Base-by-base conservation (phyloP, 805 yeast species). In the Metschnikowia colocasiae region DNA sequence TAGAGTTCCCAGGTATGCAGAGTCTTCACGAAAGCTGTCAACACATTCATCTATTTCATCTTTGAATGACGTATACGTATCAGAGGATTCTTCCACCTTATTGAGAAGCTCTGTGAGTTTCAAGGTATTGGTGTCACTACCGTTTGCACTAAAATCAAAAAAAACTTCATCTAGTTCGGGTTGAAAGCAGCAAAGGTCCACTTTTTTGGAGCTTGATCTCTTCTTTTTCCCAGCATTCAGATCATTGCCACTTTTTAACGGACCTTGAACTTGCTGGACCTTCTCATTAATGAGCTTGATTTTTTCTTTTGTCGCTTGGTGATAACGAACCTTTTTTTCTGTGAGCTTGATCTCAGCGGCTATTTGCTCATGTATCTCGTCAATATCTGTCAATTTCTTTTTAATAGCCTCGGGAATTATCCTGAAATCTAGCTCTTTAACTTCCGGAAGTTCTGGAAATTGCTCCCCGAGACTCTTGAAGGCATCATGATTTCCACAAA, bases 101-200 rank as follows among this genome's bases (percentile, higher is more conserved):
- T 20, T 29, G 2, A 39, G 42, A n/a, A 39, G 34, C 30, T 29
- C 20, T 3, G 26, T 13, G 19, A 30, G 20, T 19, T 20, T 13
- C 9, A 6, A n/a, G 30, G 40, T 13, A 10, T 23, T 13, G 2
- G 18, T 22, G 13, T 25, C 23, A 6, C 43, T 45, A 20, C 33
- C 38, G 35, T 23, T 26, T 6, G 25, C 29, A 32, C 37, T 29
- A n/a, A 22, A 25, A 23, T 36, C 20, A 6, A 20, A 38, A n/a
- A 35, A 32, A 27, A 23, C 26, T 23, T 41, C 29, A 19, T 49
- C 48, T 25, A 71, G 56, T 4, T 58, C 40, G 10, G 60, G 50
- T 47, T 79, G 79, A 57, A 68, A 81, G 9, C 81, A 81, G 61
- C 87, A 82, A 3, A 81, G 62, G 34, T 80, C 84, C 22, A 71